Evolutionary conservation across 2,329 filamentous ascomycete genomes (phyloP), one percentile per base, ranked within the genome.

Genomic region (Thelonectria rubi): DNA sequence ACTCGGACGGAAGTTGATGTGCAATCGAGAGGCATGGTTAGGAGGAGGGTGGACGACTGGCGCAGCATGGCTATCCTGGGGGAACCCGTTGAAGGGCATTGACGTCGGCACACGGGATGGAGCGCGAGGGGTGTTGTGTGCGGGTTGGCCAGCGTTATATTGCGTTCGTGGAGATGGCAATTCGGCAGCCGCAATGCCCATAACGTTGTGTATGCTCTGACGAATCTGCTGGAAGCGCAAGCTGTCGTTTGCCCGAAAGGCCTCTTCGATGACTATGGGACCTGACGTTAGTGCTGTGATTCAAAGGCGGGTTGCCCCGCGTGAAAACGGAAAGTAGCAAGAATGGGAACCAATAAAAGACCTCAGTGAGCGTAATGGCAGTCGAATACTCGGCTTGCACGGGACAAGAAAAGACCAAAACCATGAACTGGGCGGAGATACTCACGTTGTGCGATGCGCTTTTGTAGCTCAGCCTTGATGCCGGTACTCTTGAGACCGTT

Each of bases 391-490:
- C 26, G 26, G 10, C 30, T 24, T 11, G 43, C 17, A 14, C 10
- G 2, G 5, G 50, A 21, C 26, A 9, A 17, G 39, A 12, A 12
- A 17, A 43, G 17, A 3, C n/a, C 34, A n/a, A 14, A 20, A 14
- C 24, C 39, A 45, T 11, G 17, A 20, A 30, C 18, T 14, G 14
- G 34, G 37, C 9, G 37, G 18, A 34, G 55, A 55, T 39, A 87
- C 91, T 78, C 83, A 98, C 95, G 86, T 61, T 86, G 82, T 65
- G 90, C 86, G 63, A 97, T 91, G 71, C 94, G 89, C 60, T 81
- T 80, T 78, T 97, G 93, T 62, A 98, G 81, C 43, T 91, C 86
- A 34, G 88, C 87, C 82, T 99, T 99, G 72, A 95, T 90, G 18
- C 95, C 95, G 26, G 90, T 91, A 63, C 92, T 90, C 67, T 87